Evolutionary conservation across 2,329 filamentous ascomycete species (phyloP), one percentile per base, ranked within the genome.

Genomic region (Fusarium proliferatum): DNA sequence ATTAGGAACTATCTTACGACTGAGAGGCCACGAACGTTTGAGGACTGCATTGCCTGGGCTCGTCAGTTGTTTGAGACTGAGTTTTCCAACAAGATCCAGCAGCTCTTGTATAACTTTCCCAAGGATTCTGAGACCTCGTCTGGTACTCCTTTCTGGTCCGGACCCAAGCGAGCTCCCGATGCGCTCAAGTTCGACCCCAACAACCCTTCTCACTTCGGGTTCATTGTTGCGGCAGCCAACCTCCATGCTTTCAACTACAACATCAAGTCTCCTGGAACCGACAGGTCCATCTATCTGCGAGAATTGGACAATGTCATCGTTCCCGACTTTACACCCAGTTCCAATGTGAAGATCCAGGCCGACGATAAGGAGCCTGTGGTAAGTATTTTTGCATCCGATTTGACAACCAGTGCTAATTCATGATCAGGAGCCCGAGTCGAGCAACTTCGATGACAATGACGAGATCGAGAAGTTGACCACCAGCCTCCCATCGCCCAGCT

Each of bases 191-290:
- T 99, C 76, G 94, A 98, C 78, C 84, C 92, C 52, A 89, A 91
- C 68, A 96, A 98, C 83, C 87, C 91, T 16, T 96, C 94, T 28
- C 96, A 99, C 84, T 92, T 96, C 80, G 90, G 89, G 42, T 99
- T 98, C 81, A 87, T 99, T 61, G 90, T 97, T 71, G 91, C 96
- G 23, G 96, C 91, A 12, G 95, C 96, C 41, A 96, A 97, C 80
- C 88, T 99, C 33, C 96, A 98, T 78, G 96, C 96, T 2, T 99
- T 96, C 89, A 99, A 99, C 86, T 99, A 97, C 84, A 93, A 94
- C 69, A 98, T 99, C 83, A 96, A 97, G 79, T 91, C 93, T n/a
- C 94, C 93, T 69, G 91, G 89, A 52, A 79, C 77, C 23, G 90
- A 91, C 70, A 91, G 91, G 80, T 86, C 88, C 13, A 89, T 94